Base-by-base conservation (phyloP, 805 yeast species). In the Candida qinlingensis region DNA sequence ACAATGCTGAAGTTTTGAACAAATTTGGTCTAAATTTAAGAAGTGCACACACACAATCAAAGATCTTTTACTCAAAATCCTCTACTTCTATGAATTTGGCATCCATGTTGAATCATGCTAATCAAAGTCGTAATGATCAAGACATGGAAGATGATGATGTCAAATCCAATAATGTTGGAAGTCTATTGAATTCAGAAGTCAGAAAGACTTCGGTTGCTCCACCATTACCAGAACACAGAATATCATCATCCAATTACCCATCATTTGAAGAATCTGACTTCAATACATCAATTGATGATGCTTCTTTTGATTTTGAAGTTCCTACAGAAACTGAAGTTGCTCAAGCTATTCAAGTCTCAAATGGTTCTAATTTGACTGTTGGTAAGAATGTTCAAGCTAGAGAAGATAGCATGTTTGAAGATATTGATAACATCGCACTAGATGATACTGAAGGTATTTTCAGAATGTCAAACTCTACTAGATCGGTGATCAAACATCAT, bases 51-150 rank as follows among this genome's bases (percentile, higher is more conserved):
- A 49, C 57, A n/a, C 40, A 40, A 8, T 58, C 63, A 1, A 61
- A 51, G 42, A 60, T 59, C 30, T 55, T 51, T 37, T 60, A 60
- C 51, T 59, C 63, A 11, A 61, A 58, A 43, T 59, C 64, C 4
- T 58, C 63, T 7, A 60, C 63, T 7, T 55, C 64, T 4, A 52
- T 58, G 37, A 60, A 61, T 35, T 49, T 60, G 28, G 54, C 63
- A 28, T 53, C 59, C 12, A 53, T 59, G 28, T 44, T 58, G 48
- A 52, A 50, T 37, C 50, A 30, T 13, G 53, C 46, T 12, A 25
- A 29, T 12, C 35, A 48, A 10, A 34, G 37, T 25, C 12, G 29
- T 28, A 26, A 13, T 37, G 27, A 8, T 19, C 19, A 19, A 19
- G 19, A 19, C 3, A 19, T 19, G 19, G 19, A 19, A 19, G 19